Evolutionary conservation across 805 yeast species (phyloP).

Genomic region (Pichia manshurica): DNA sequence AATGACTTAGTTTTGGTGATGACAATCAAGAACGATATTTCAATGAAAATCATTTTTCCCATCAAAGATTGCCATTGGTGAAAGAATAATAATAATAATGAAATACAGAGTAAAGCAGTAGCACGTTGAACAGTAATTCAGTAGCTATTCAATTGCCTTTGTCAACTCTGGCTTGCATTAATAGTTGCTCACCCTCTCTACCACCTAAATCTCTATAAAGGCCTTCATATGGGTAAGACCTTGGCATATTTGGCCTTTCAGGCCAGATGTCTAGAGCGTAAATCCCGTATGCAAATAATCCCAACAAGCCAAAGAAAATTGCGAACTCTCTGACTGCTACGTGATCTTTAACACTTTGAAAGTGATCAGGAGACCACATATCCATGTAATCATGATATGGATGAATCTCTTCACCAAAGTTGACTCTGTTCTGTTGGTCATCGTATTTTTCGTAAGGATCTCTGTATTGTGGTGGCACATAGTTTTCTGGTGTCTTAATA

Average conservation of each 20-base stretch:
- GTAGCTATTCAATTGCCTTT: constrained; percentile 18
- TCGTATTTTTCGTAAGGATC: constrained; percentile 72
- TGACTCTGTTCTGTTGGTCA: constrained; percentile 77
- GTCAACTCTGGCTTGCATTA: constrained; percentile 40
- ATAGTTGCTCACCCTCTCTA: constrained; percentile 38
- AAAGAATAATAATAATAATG: too few species aligned
- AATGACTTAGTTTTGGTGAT: too few species aligned
- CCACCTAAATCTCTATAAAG: constrained; percentile 73
- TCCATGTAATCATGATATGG: constrained; percentile 69
- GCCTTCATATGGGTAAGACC: constrained; percentile 72
- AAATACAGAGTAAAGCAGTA: too few species aligned
- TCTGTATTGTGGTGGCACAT: constrained; percentile 51
- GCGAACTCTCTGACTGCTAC: constrained; percentile 56
- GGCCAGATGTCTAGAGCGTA: constrained; percentile 52
- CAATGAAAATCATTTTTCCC: too few species aligned
- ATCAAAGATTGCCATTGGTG: too few species aligned
- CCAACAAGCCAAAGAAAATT: constrained; percentile 49
- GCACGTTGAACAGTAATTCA: too few species aligned
- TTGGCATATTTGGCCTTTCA: constrained; percentile 68
- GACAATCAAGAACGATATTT: too few species aligned
- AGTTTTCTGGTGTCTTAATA: constrained; percentile 52
- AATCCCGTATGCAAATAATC: constrained; percentile 36
- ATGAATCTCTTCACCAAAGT: constrained; percentile 65
- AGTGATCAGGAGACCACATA: constrained; percentile 82
- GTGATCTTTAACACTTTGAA: constrained; percentile 50